Conservation (phyloP, 2,329 filamentous ascomycete genomes). For the Pezicula rhizophila region DNA sequence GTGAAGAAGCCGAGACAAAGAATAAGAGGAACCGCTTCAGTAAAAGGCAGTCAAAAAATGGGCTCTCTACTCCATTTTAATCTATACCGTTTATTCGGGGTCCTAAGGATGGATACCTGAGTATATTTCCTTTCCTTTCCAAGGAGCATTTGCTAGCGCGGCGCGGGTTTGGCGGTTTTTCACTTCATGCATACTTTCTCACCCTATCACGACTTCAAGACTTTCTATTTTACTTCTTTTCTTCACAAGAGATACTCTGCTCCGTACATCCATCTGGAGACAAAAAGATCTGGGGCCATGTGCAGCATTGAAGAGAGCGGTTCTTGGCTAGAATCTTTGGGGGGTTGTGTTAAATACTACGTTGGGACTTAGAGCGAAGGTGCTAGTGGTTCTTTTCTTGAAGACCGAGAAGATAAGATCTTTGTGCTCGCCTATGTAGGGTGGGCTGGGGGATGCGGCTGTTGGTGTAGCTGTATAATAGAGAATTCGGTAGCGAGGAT, state of each 20-base stretch:
- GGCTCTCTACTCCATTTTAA: constrained; percentile 82
- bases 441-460: too few relatives aligned
- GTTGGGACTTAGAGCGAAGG: background rate
- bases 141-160: constrained; percentile 31
- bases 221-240: constrained; percentile 6
- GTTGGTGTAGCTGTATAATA: too few relatives aligned
- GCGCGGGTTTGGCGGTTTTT: constrained; percentile 22
- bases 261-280: constrained; percentile 6
- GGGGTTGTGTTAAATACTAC: constrained; percentile 1
- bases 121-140: constrained; percentile 18
- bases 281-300: background rate
- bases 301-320: constrained; percentile 6
- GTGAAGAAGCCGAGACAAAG: constrained; percentile 26
- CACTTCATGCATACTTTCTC: constrained; percentile 20
- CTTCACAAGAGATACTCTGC: background rate
- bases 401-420: background rate
- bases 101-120: constrained; percentile 3
- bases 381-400: too few relatives aligned
- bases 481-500: too few relatives aligned
- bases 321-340: constrained; percentile 9
- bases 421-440: background rate
- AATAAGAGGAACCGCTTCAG: constrained; percentile 69
- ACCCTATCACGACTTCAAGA: constrained; percentile 15
- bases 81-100: background rate
- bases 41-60: constrained; percentile 89